phyloP scores from a whole-genome alignment of 2,329 filamentous ascomycete genomes.

The Ceratocystis cubensis region DNA sequence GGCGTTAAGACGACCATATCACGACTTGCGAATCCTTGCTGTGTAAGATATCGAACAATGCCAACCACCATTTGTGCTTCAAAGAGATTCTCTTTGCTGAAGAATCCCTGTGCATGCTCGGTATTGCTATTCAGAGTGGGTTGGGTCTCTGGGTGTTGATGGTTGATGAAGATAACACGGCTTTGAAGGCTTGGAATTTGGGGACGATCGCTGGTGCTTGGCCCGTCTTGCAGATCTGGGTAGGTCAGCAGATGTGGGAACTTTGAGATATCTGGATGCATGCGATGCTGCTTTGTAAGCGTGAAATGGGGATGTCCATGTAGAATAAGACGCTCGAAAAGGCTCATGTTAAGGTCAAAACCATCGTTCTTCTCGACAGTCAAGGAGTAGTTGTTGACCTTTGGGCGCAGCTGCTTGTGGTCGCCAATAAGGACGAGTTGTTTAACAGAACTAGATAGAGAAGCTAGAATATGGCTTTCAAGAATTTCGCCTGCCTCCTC shows the following conservation, averaged over 20 bases:
- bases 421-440: conserved; percentile 62
- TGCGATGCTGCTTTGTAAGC: conserved; percentile 52
- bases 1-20: conserved; percentile 58
- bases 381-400: conserved; percentile 48
- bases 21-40: conserved; percentile 56
- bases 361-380: conserved; percentile 37
- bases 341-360: conserved; percentile 42
- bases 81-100: conserved; percentile 44
- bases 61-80: conserved; percentile 55
- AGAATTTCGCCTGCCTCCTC: conserved; percentile 66
- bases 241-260: conserved; percentile 49
- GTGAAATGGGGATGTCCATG: conserved; percentile 42
- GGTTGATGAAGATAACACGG: conserved; percentile 55
- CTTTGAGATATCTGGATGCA: conserved; percentile 53
- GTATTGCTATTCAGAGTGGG: conserved; percentile 29
- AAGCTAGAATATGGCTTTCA: conserved; percentile 45
- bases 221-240: conserved; percentile 44
- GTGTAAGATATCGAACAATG: conserved; percentile 52
- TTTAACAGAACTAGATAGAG: conserved; percentile 42
- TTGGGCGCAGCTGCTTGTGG: conserved; percentile 59
- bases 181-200: conserved; percentile 44
- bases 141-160: conserved; percentile 29
- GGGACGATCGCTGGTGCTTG: conserved; percentile 36
- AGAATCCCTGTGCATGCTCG: conserved; percentile 24
- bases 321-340: conserved; percentile 55